Percentiles rank a stretch among this genome's conserved stretches.
These are phyloP conservation scores for Phytophthora litchii DNA, from an alignment of 352 stramenopile species.

Conservation along the genomic window DNA sequence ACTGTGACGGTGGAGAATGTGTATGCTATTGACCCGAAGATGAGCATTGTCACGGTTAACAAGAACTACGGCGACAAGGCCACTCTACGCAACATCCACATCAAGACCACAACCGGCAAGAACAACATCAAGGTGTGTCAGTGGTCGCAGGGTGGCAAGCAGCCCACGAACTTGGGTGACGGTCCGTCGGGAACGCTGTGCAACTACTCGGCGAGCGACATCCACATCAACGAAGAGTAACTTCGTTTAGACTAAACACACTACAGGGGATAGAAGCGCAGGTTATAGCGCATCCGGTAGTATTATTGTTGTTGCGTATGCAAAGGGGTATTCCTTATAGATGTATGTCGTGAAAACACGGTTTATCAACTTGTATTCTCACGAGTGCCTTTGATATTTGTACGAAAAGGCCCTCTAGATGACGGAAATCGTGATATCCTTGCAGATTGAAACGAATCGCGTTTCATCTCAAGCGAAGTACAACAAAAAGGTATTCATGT, in stretches of 20 bases:
- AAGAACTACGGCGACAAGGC: constrained; percentile 41
- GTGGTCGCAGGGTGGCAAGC: constrained; percentile 20
- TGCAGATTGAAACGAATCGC: no score
- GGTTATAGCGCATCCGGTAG: constrained; percentile 3
- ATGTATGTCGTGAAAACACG: constrained; percentile 12
- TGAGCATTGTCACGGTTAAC: constrained; percentile 44
- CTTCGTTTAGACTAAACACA: background rate
- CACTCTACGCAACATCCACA: constrained; percentile 4
- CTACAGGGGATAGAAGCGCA: constrained; percentile 6
- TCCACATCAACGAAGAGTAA: constrained; percentile 24
- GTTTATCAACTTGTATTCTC: background rate
- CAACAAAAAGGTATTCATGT: constrained; percentile 5
- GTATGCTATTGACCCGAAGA: constrained; percentile 36
- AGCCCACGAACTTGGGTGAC: background rate
- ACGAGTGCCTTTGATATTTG: no score
- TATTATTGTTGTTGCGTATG: constrained; percentile 23
- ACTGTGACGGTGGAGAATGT: constrained; percentile 43
- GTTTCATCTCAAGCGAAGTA: background rate
- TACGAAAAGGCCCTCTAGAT: no score
- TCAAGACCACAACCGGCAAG: background rate
- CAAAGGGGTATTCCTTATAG: constrained; percentile 13
- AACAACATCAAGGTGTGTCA: constrained; percentile 19
- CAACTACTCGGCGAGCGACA: constrained; percentile 27
- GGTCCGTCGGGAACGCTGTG: background rate
- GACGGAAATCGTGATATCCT: no score